Evolutionary conservation across 1,139 yeast species (phyloP), one percentile per base, ranked within the genome.

Genomic region (Chernovozyma aurita): DNA sequence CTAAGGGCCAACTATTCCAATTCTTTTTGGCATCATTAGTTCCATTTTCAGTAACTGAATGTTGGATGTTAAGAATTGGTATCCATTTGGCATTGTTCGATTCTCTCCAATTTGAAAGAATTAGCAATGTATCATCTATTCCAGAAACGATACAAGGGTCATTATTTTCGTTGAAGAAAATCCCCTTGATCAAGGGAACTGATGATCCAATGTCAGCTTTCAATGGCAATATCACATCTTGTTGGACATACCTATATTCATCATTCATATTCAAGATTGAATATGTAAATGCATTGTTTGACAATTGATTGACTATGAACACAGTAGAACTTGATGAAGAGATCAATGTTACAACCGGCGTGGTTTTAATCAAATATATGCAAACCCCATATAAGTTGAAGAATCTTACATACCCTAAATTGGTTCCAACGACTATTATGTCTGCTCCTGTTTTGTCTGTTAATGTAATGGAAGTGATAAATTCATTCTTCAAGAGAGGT

Each of bases 81-180:
- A 86, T 69, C 97, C 97, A 92, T 47, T 79, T 72, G 3, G 95
- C 80, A 55, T 88, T 94, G 33, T 74, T 62, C 2, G 84, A 65
- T 27, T 73, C 76, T 50, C 96, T 70, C 97, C 97, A 90, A 44
- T 80, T 76, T 18, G 81, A 70, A 30, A 92, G 65, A 0, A 85
- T 75, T 27, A 85, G 59, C 31, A 92, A 65, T 3, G 82, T 73
- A 42, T 88, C 88, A 46, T 83, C 88, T 17, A 46, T 48, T 11
- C 81, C 78, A 11, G 90, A 88, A 38, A 82, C 85, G 15, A 90
- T 58, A 45, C 94, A 85, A 2, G 98, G 98, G 58, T 90, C 96
- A 32, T 85, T 85, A 44, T 84, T 90, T 33, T 77, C 78, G 42
- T 86, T 87, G 56, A 90, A 85, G 53, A 90, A 90, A 28, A 90